These are phyloP conservation scores for Capsella bursapastoris DNA, from an alignment of 345 rosid genomes.

Conservation along the genomic window DNA sequence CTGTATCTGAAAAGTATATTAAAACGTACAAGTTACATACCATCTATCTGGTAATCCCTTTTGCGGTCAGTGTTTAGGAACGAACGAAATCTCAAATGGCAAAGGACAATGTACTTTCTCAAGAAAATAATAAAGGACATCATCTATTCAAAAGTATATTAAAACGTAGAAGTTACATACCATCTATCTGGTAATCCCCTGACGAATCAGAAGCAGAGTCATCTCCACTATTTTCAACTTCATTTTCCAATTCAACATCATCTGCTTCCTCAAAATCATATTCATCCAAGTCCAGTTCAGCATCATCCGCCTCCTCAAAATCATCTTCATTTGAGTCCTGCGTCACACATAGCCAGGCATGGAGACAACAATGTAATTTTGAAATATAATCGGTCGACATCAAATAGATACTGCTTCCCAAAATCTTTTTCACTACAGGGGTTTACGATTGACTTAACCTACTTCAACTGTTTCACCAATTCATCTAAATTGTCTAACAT, in stretches of 20 bases:
- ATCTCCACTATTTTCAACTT: slow-evolving; percentile 45
- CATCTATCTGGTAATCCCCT: slow-evolving; percentile 52
- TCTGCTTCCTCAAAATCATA: slow-evolving; percentile 28
- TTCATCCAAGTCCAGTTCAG: slow-evolving; percentile 34
- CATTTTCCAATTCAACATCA: slow-evolving; percentile 22
- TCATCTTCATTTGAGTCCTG: slow-evolving; percentile 56
- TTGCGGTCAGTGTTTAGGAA: slow-evolving; percentile 30
- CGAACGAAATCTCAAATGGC: slow-evolving; percentile 17
- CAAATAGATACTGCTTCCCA: slow-evolving; percentile 18
- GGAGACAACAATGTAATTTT: not conserved
- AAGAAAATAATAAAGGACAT: slow-evolving; percentile 9
- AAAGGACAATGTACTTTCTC: slow-evolving; percentile 6
- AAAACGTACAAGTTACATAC: too few relatives aligned
- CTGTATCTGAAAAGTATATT: slow-evolving; percentile 45
- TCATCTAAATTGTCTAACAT: slow-evolving; percentile 9
- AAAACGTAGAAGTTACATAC: slow-evolving; percentile 46
- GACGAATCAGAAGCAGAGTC: slow-evolving; percentile 56
- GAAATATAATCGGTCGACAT: slow-evolving; percentile 3
- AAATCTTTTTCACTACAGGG: not conserved
- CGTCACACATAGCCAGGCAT: slow-evolving; percentile 27
- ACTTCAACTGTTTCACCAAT: not conserved
- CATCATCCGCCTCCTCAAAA: slow-evolving; percentile 18
- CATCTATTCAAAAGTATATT: not conserved
- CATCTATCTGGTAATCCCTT: not conserved
- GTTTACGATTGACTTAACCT: slow-evolving; percentile 7